Base-by-base conservation (phyloP, 140 eudicot species). In the Flaveria floridana region DNA sequence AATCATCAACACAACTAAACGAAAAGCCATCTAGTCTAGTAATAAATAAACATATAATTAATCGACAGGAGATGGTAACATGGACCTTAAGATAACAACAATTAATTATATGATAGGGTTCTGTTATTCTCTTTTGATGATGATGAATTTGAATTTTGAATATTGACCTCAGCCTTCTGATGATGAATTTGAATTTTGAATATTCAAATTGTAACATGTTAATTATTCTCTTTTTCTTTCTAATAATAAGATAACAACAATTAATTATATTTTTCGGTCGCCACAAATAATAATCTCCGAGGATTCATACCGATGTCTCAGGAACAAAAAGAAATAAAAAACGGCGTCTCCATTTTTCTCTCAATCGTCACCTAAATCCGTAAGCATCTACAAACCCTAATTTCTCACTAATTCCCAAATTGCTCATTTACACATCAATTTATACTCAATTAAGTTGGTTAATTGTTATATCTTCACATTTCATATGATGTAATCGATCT, bases 261-360 rank as follows among this genome's bases (percentile, higher is more conserved):
- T 16, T 16, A 69, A 70, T 50, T 55, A 20, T 23, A 67, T 3
- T 48, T 34, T 75, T 80, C 53, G 52, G 80, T 59, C 73, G 74
- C 76, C 61, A 68, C 46, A 69, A 64, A 44, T 71, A 65, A 53
- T 56, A 26, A 65, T 80, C 72, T 48, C 72, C 76, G 59, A 15
- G 61, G 44, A 74, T 77, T 82, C 85, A 71, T 65, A 77, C 72
- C 85, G 85, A 82, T 76, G 50, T 82, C 82, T 65, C 79, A 72
- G 82, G 80, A 80, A 66, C 67, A 34, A 30, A 4, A 30, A 30
- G 41, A 57, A 80, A 74, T 74, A 34, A 57, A 80, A 74, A 80
- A 46, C 71, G 63, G 65, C 76, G 7, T 34, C 41, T 34, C 41
- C 41, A 34, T 34, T 6, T 34, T 6, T 34, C 41, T 34, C 41